Evolutionary conservation across 768 basidiomycete genomes (phyloP).

Genomic region (Kwoniella shandongensis): DNA sequence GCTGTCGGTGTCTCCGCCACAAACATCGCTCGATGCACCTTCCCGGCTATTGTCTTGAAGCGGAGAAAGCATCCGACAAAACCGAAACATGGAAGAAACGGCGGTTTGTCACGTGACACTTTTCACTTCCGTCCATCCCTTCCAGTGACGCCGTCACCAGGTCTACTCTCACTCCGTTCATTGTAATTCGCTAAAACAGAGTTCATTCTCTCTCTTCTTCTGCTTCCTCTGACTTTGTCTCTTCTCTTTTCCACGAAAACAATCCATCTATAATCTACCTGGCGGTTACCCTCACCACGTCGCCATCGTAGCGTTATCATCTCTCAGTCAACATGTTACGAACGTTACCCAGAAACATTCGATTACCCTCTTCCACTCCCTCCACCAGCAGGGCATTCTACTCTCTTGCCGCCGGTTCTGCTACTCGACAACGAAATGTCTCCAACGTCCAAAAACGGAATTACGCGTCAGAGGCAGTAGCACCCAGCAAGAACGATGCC

Average conservation of each 20-base stretch:
- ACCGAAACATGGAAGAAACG: neutral
- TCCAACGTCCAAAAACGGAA: slow-evolving; percentile 10
- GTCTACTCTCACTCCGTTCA: too few species aligned
- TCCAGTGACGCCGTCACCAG: neutral
- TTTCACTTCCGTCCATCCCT: neutral
- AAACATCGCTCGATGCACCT: too few species aligned
- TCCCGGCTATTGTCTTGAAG: too few species aligned
- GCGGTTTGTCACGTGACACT: neutral
- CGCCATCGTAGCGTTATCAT: too few species aligned
- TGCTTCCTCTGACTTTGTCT: neutral
- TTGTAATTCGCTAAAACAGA: neutral
- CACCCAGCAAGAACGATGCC: slow-evolving; percentile 51
- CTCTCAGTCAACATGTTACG: slow-evolving; percentile 35
- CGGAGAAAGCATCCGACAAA: slow-evolving; percentile 1
- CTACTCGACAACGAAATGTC: slow-evolving; percentile 5
- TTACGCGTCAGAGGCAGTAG: slow-evolving; percentile 46
- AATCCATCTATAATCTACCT: too few species aligned
- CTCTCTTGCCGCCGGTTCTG: slow-evolving; percentile 5
- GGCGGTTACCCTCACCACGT: too few species aligned
- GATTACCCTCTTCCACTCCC: slow-evolving; percentile 4
- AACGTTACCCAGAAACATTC: slow-evolving; percentile 29
- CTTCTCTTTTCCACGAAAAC: neutral
- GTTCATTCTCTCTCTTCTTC: neutral
- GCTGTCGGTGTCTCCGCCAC: too few species aligned
- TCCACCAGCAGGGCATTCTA: neutral